These are phyloP conservation scores for Triticum turgidum DNA, from an alignment of 176 grass and related monocot genomes.

Conservation along the genomic window DNA sequence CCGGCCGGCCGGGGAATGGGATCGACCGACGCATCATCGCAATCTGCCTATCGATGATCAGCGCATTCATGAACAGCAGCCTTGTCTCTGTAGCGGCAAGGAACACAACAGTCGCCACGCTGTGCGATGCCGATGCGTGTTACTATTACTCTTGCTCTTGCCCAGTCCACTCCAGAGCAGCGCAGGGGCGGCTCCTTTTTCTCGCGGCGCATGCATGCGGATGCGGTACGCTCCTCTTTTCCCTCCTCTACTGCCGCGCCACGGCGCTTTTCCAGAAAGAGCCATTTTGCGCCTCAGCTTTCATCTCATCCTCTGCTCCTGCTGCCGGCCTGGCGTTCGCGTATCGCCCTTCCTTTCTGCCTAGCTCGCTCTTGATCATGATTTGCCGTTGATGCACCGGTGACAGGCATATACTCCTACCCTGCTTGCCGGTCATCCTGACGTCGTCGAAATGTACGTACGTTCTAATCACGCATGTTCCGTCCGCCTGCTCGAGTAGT, in stretches of 20 bases:
- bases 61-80: neutral
- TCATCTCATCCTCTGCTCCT: constrained; percentile 4
- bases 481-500: too few species aligned
- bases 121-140: neutral
- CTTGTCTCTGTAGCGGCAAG: neutral
- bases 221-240: neutral
- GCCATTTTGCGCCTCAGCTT: constrained; percentile 5
- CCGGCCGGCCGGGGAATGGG: neutral
- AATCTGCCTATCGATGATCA: too few species aligned
- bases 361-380: neutral
- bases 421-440: neutral
- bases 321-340: neutral
- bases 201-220: neutral
- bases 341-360: neutral
- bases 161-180: neutral
- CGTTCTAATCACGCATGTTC: neutral
- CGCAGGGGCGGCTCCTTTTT: neutral
- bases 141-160: too few species aligned
- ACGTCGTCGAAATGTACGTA: neutral
- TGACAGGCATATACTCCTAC: neutral
- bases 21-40: neutral
- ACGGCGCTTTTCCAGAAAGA: constrained; percentile 17
- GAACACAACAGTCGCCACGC: neutral
- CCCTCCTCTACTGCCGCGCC: neutral
- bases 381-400: constrained; percentile 23